Base-by-base conservation (phyloP, 768 basidiomycete genomes). In the Mycena filopes region DNA sequence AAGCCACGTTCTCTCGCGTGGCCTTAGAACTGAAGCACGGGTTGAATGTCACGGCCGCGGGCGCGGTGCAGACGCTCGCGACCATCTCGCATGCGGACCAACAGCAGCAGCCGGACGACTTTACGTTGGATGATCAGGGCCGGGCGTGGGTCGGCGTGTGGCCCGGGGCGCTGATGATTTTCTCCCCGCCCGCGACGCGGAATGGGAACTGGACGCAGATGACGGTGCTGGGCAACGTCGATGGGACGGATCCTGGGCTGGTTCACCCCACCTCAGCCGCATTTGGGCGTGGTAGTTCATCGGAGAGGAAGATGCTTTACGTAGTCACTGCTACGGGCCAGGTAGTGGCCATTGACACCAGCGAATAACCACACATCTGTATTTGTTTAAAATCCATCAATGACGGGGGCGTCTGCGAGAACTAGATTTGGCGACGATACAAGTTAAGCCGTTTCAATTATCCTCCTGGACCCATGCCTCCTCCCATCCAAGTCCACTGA, bases 401-500 rank as follows among this genome's bases (percentile, higher is more conserved):
- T n/a, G n/a, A n/a, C n/a, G n/a, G n/a, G n/a, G n/a, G n/a, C n/a
- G n/a, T n/a, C n/a, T n/a, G n/a, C n/a, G n/a, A n/a, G n/a, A n/a
- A n/a, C n/a, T n/a, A n/a, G n/a, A n/a, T n/a, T n/a, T n/a, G n/a
- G n/a, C n/a, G n/a, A n/a, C n/a, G n/a, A n/a, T n/a, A n/a, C n/a
- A n/a, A n/a, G n/a, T n/a, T n/a, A n/a, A n/a, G n/a, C n/a, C n/a
- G n/a, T n/a, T 38, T 57, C 55, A 57, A 4, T 57, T 45, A 46
- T 57, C 45, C 55, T 29, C 43, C 33, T 45, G 36, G 42, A 23
- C 36, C 88, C 87, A 89, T 12, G 87, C 85, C 11, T 81, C 86
- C 60, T 88, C 86, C 86, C 87, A 89, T 1, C 87, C 87, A 20
- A 60, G 12, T 42, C 88, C 87, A 72, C 84, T 86, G 29, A 81